Percentiles rank a stretch among this genome's conserved stretches.
These are phyloP conservation scores for Fusarium bulbicola DNA, from an alignment of 2,329 filamentous ascomycete genomes.

Conservation along the genomic window DNA sequence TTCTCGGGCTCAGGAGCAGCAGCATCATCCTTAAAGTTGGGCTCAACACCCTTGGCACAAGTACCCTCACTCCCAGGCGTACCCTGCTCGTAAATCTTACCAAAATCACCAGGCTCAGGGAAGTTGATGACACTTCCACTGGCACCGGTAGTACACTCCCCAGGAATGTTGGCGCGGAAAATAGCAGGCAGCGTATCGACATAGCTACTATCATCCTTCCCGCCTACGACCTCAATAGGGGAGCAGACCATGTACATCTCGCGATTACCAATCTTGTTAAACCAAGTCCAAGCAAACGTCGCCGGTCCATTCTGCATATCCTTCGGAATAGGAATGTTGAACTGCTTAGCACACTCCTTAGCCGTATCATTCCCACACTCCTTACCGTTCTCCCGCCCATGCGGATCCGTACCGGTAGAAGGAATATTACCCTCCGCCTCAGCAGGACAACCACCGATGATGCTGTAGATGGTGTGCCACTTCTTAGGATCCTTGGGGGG, in stretches of 20 bases:
- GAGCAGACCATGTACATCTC: slow-evolving; percentile 92
- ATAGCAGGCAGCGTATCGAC: slow-evolving; percentile 31
- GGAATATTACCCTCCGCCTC: slow-evolving; percentile 36
- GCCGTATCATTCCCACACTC: slow-evolving; percentile 35
- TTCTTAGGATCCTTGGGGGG: slow-evolving; percentile 23
- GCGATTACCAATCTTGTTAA: slow-evolving; percentile 79
- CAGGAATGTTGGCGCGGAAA: slow-evolving; percentile 41
- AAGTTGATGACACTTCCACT: slow-evolving; percentile 37
- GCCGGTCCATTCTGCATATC: slow-evolving; percentile 58
- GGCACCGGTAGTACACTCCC: slow-evolving; percentile 34
- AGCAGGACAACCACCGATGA: slow-evolving; percentile 40
- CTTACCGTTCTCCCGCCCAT: slow-evolving; percentile 31
- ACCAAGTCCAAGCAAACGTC: slow-evolving; percentile 80
- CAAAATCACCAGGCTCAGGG: slow-evolving; percentile 37
- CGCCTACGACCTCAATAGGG: slow-evolving; percentile 66
- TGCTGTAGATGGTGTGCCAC: slow-evolving; percentile 41
- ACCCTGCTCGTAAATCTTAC: slow-evolving; percentile 31
- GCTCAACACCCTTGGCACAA: slow-evolving; percentile 30
- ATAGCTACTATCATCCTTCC: slow-evolving; percentile 41
- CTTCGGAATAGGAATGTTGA: slow-evolving; percentile 40
- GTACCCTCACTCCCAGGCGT: slow-evolving; percentile 19
- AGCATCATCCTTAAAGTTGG: slow-evolving; percentile 30
- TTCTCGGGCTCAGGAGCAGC: slow-evolving; percentile 1
- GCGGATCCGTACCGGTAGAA: slow-evolving; percentile 10
- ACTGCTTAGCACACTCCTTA: slow-evolving; percentile 39